phyloP scores from a whole-genome alignment of 805 yeast species.

The Starmerella apicola region DNA sequence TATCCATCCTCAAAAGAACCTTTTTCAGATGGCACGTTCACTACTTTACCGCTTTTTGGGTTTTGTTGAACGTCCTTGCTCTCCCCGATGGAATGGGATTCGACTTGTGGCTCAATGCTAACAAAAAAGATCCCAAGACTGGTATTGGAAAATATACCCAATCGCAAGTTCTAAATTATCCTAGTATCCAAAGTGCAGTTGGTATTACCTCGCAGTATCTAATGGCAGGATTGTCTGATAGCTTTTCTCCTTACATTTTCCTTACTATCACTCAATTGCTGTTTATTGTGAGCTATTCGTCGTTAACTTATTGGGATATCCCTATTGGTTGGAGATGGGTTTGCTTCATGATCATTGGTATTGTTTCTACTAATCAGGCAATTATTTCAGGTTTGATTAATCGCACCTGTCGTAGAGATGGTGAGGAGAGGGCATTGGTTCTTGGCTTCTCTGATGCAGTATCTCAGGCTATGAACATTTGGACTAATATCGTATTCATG shows the following conservation, averaged over 20 bases:
- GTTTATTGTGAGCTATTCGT: slow-evolving; percentile 31
- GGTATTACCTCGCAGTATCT: slow-evolving; percentile 33
- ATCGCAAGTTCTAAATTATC: slow-evolving; percentile 31
- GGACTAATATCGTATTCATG: slow-evolving; percentile 35
- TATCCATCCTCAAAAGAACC: slow-evolving; percentile 19
- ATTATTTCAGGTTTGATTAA: slow-evolving; percentile 35
- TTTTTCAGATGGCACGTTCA: slow-evolving; percentile 27
- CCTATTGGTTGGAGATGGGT: slow-evolving; percentile 33
- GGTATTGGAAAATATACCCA: slow-evolving; percentile 23
- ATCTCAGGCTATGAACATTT: slow-evolving; percentile 36
- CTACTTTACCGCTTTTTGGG: slow-evolving; percentile 28
- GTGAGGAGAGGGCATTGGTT: slow-evolving; percentile 29
- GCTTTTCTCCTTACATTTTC: slow-evolving; percentile 30
- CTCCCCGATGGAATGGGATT: slow-evolving; percentile 33
- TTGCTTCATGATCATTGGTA: slow-evolving; percentile 31
- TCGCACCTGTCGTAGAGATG: slow-evolving; percentile 26
- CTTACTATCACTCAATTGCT: slow-evolving; percentile 25
- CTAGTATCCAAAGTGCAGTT: slow-evolving; percentile 33
- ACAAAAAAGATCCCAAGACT: slow-evolving; percentile 20
- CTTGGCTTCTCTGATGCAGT: slow-evolving; percentile 28
- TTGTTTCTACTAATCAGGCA: slow-evolving; percentile 30
- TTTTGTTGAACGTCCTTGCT: slow-evolving; percentile 31
- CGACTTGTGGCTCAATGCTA: slow-evolving; percentile 31
- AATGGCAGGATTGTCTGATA: slow-evolving; percentile 31
- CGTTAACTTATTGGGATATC: slow-evolving; percentile 33